Conservation (phyloP, 2,329 filamentous ascomycete species). For the Cladosporium sp. region DNA sequence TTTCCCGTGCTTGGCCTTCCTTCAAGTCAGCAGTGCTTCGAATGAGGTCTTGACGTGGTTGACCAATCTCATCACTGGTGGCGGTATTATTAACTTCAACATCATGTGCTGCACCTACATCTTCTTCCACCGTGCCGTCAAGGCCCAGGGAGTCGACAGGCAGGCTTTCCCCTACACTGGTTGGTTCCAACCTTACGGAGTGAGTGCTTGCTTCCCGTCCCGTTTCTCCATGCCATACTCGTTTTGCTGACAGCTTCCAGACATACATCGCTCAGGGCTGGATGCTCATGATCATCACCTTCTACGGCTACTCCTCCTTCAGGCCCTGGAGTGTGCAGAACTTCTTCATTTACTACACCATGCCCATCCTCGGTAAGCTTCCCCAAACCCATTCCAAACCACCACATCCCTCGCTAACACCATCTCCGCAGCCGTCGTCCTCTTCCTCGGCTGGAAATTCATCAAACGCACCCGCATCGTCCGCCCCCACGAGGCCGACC, state of each 20-base stretch:
- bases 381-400: background rate
- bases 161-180: slow-evolving; percentile 54
- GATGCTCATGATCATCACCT: slow-evolving; percentile 36
- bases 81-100: slow-evolving; percentile 60
- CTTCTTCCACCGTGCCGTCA: slow-evolving; percentile 53
- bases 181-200: slow-evolving; percentile 52
- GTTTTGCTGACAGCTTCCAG: no score
- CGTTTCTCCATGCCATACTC: background rate
- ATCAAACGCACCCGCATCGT: slow-evolving; percentile 57
- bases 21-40: slow-evolving; percentile 29
- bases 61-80: slow-evolving; percentile 54
- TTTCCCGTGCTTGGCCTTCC: slow-evolving; percentile 34
- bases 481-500: slow-evolving; percentile 52
- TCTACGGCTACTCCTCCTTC: slow-evolving; percentile 54
- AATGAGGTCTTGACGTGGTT: slow-evolving; percentile 36
- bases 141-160: slow-evolving; percentile 51
- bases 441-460: slow-evolving; percentile 61
- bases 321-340: slow-evolving; percentile 42
- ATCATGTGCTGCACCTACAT: slow-evolving; percentile 57
- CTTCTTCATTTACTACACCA: slow-evolving; percentile 49
- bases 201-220: slow-evolving; percentile 15
- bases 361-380: slow-evolving; percentile 21
- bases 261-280: slow-evolving; percentile 26
- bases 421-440: slow-evolving; percentile 35
- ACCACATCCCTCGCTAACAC: background rate